Base-by-base conservation (phyloP, 148 eudicot species). In the Dysphania ambrosioides region DNA sequence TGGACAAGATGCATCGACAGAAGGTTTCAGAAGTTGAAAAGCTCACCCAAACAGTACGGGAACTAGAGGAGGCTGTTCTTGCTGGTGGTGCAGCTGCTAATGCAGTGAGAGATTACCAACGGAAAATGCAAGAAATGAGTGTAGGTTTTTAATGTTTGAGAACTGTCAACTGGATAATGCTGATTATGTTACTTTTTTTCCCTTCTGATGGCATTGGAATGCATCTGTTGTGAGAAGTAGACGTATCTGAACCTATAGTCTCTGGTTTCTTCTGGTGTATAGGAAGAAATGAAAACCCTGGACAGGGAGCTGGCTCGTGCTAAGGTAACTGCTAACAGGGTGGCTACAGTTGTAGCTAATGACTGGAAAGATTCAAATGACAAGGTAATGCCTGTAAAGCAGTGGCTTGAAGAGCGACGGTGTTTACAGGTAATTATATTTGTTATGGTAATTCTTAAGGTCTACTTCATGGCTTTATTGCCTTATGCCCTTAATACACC, bases 61-160 rank as follows among this genome's bases (percentile, higher is more conserved):
- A 95, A 85, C 91, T 95, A 51, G 99, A 95, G 84, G 99, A 92
- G 80, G 96, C 96, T 75, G 93, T 95, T 84, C 82, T 95, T 82
- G 97, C 99, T 81, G 97, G 99, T 71, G 99, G 99, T 44, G 99
- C 99, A 62, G 97, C 99, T 79, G 99, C 99, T 9, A 95, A 95
- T 82, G 92, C 92, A 75, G 96, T 95, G 72, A 92, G 99, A 66
- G 99, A 95, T 73, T 95, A 95, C 83, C 97, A 92, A 79, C 80
- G 97, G 35, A 92, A 92, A 88, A 84, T 95, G 77, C 96, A 87
- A 77, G 99, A 95, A 82, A 86, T 90, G 89, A 92, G 85, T 86
- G 99, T 95, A 88, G 34, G 19, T 57, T 68, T n/a, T 29, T 8
- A 12, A 19, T 53, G 35, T 42, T 56, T 73, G 19, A 6, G 49